Evolutionary conservation across 768 basidiomycete genomes (phyloP), one percentile per base, ranked within the genome.

Genomic region (Mycena rosella): DNA sequence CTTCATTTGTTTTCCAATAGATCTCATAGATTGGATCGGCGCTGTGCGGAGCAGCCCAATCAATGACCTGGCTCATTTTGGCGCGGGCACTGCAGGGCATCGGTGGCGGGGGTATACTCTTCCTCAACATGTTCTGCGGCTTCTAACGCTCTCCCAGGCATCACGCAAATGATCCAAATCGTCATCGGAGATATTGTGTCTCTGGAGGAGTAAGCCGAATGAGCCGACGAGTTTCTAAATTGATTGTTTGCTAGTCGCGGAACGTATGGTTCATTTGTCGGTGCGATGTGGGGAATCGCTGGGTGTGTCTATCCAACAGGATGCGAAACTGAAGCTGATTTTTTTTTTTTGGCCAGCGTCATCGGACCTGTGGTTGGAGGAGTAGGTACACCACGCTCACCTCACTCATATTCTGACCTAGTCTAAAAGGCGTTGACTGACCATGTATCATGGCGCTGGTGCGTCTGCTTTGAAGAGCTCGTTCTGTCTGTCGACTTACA

Each of bases 321-420:
- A 27, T 27, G 24, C 22, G 22, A 18, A 32, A 18, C 30, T 36
- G n/a, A 29, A 8, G 34, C 62, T 67, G 26, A 62, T 22, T 51
- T 58, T 24, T 8, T 51, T 58, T 24, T 8, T 51, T 26, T 30
- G 6, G 5, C 18, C 13, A 89, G 92, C 62, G 90, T 94, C 22
- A 69, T 92, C 13, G 95, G 95, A 0, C 95, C 95, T 0, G 82
- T 98, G 15, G 79, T 96, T 18, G 95, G 95, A 67, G 95, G 94
- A 63, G 91, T 92, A 76, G 14, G 38, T 24, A 36, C 27, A 18
- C 18, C 65, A 38, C 20, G 20, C 38, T 52, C 9, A 24, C 22
- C 0, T n/a, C 2, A 61, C 14, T 22, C 18, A 2, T 13, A 30
- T 5, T 18, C 67, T 65, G 38, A 61, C 61, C 10, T 20, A n/a